Evolutionary conservation across 768 basidiomycete species (phyloP), one percentile per base, ranked within the genome.

Genomic region (Amanita exitialis): DNA sequence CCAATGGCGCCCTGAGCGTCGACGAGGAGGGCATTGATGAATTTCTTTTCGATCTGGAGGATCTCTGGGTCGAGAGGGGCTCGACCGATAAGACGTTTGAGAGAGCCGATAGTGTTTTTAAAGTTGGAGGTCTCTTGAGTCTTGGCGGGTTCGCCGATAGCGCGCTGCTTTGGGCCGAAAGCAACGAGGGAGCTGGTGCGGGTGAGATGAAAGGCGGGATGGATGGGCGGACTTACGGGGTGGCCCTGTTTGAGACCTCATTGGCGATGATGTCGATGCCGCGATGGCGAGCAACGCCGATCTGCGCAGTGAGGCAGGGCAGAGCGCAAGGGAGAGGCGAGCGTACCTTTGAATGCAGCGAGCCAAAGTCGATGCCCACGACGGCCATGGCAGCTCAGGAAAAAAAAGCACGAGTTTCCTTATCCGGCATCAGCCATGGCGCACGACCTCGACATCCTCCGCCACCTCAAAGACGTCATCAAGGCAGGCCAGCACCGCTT

Each of bases 261-360:
- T 99, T 99, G 54, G 82, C 75, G 73, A 99, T 95, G 69, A 99
- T 93, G 77, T 99, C 95, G 73, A 99, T 95, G 59, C 95, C 95
- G 63, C 90, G 79, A 70, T 90, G 86, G 69, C 93, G 79, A 16
- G 93, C 93, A 57, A 95, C 93, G 73, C 93, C 93, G 65, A 97
- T 93, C 90, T 90, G 30, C 4, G 20, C n/a, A 2, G 21, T 18
- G 23, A 13, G 38, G 1, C 1, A 28, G 42, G 0, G 23, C 21
- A 8, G 13, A 9, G 23, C 7, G 38, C 23, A 23, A 38, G 58
- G 44, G 47, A 47, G 51, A 47, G 45, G 27, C 25, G 25, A 18
- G 30, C 71, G 35, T 52, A 87, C 90, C 79, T 94, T 92, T 70
- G 86, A 89, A 67, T 85, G 82, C 12, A 94, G 77, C 49, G 90